A percentile compares a stretch with the other conserved stretches of the same genome.
Evolutionary conservation across 176 grass and related monocot genomes (phyloP).

Genomic region (Typha latifolia): DNA sequence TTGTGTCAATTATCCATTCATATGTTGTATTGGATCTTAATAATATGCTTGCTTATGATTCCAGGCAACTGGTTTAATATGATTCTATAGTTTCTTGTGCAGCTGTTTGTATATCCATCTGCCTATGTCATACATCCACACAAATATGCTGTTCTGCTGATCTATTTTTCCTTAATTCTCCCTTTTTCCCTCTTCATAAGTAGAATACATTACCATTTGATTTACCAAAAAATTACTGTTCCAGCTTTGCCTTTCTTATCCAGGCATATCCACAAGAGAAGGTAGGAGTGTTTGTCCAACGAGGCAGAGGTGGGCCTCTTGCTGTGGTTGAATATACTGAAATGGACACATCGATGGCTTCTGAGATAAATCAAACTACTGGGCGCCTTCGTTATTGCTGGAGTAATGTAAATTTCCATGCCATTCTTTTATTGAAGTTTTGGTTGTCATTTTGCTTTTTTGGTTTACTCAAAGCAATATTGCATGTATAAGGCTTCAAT

Average conservation of each 20-base stretch:
- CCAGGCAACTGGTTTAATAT: too few relatives aligned
- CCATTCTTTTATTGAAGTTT: not conserved
- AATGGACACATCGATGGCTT: slow-evolving; percentile 83
- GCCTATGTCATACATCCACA: not conserved
- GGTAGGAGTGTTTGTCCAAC: slow-evolving; percentile 97
- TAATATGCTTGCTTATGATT: not conserved
- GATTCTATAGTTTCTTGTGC: not conserved
- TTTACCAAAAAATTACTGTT: not conserved
- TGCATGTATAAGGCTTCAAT: too few relatives aligned
- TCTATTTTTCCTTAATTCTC: not conserved
- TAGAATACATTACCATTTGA: not conserved
- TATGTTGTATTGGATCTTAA: too few relatives aligned
- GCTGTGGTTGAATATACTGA: slow-evolving; percentile 85
- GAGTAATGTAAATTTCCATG: slow-evolving; percentile 70
- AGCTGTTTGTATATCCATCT: not conserved
- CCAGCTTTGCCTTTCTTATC: slow-evolving; percentile 6
- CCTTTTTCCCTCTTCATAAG: not conserved
- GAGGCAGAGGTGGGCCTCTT: slow-evolving; percentile 75
- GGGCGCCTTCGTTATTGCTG: slow-evolving; percentile 95
- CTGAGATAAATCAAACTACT: slow-evolving; percentile 95
- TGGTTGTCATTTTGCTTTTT: not conserved
- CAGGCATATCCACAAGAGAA: slow-evolving; percentile 99
- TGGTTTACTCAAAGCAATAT: too few relatives aligned
- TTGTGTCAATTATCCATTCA: too few relatives aligned
- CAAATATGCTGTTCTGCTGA: not conserved